Evolutionary conservation across 73 alveolate species (phyloP).

Genomic region (Effrenium voratum): DNA sequence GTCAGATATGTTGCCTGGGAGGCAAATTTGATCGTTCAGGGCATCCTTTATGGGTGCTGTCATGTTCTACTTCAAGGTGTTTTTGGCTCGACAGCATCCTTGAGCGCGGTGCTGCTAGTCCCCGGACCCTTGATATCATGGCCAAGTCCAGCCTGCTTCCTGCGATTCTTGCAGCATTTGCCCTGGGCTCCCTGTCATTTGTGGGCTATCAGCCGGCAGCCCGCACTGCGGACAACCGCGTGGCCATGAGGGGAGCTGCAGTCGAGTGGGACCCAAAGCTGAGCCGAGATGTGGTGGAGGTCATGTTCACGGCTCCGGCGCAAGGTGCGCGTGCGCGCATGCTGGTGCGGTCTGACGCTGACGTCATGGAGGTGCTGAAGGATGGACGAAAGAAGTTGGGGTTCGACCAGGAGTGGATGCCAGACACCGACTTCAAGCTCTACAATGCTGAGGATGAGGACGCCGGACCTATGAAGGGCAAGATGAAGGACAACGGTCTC

Average conservation of each 20-base stretch:
- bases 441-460: slow-evolving; percentile 69
- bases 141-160: too few relatives aligned
- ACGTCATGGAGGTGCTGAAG: not conserved
- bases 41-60: too few relatives aligned
- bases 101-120: too few relatives aligned
- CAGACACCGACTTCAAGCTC: slow-evolving; percentile 83
- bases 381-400: slow-evolving; percentile 62
- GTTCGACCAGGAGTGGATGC: slow-evolving; percentile 79
- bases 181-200: slow-evolving; percentile 49
- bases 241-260: slow-evolving; percentile 64
- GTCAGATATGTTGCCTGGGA: too few relatives aligned
- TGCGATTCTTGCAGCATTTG: too few relatives aligned
- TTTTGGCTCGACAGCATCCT: too few relatives aligned
- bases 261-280: slow-evolving; percentile 5
- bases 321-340: slow-evolving; percentile 64
- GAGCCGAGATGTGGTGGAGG: slow-evolving; percentile 55
- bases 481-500: slow-evolving; percentile 78
- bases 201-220: slow-evolving; percentile 53
- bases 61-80: too few relatives aligned
- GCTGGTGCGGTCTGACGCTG: slow-evolving; percentile 29
- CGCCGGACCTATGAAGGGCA: slow-evolving; percentile 84
- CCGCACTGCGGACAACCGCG: slow-evolving; percentile 61
- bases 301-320: slow-evolving; percentile 85
- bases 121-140: too few relatives aligned
- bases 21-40: too few relatives aligned